Percentiles rank a stretch among this genome's conserved stretches.
These are phyloP conservation scores for Stylosanthes scabra DNA, from an alignment of 331 rosid genomes.

Conservation along the genomic window DNA sequence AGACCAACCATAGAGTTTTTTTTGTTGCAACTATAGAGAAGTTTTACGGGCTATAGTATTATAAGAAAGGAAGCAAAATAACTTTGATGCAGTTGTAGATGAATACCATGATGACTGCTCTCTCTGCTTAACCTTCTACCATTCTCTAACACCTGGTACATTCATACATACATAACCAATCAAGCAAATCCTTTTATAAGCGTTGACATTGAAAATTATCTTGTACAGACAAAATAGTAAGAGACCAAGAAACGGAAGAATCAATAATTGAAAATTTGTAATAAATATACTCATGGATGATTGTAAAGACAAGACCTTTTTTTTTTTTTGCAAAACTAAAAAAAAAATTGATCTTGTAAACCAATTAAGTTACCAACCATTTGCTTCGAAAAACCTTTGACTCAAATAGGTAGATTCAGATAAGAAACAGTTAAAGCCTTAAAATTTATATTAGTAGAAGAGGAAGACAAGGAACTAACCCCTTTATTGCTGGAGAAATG, in stretches of 20 bases:
- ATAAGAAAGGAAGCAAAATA: slow-evolving; percentile 3
- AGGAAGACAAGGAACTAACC: slow-evolving; percentile 51
- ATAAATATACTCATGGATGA: slow-evolving; percentile 7
- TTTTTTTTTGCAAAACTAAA: neutral
- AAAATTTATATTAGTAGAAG: neutral
- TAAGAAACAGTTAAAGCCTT: neutral
- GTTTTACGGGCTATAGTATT: neutral
- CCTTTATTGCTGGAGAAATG: slow-evolving; percentile 35
- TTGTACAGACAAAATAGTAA: neutral
- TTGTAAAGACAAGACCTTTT: slow-evolving; percentile 28
- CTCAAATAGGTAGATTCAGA: slow-evolving; percentile 11
- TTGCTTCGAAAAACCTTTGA: slow-evolving; percentile 13
- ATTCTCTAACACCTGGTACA: slow-evolving; percentile 49
- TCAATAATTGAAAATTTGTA: neutral
- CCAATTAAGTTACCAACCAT: slow-evolving; percentile 29
- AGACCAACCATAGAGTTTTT: too few relatives aligned
- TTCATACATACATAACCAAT: too few relatives aligned
- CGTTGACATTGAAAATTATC: neutral
- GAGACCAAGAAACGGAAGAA: slow-evolving; percentile 5
- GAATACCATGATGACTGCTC: slow-evolving; percentile 67
- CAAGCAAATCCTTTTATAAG: slow-evolving; percentile 37
- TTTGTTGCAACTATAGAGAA: too few relatives aligned
- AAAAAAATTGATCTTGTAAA: slow-evolving; percentile 17
- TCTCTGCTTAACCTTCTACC: slow-evolving; percentile 46
- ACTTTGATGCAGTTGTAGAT: slow-evolving; percentile 12